These are phyloP conservation scores for Globisporangium viniferum DNA, from an alignment of 352 stramenopile genomes.

Conservation along the genomic window DNA sequence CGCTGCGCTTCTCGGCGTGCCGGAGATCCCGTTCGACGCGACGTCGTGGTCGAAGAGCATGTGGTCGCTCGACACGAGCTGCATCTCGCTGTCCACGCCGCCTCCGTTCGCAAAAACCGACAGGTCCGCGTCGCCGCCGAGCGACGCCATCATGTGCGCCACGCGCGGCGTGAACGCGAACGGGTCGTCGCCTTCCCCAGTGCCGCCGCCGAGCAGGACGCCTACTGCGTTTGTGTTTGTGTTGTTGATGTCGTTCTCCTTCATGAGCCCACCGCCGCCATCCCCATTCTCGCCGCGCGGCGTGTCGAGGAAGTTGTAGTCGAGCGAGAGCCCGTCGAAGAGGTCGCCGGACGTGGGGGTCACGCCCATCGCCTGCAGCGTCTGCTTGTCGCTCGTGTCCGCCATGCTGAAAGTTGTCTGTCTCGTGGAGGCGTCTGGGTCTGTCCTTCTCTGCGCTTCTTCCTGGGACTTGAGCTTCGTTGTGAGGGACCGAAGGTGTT, in stretches of 20 bases:
- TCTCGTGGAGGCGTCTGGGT: background rate
- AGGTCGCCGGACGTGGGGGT: slow-evolving; percentile 23
- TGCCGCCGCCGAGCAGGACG: background rate
- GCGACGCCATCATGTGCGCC: slow-evolving; percentile 13
- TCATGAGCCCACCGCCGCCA: slow-evolving; percentile 3
- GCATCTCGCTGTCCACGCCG: background rate
- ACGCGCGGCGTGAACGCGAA: slow-evolving; percentile 18
- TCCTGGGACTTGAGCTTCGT: background rate
- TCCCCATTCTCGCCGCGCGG: background rate
- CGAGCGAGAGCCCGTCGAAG: slow-evolving; percentile 47
- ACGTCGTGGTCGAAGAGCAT: slow-evolving; percentile 55
- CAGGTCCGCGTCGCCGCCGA: slow-evolving; percentile 2
- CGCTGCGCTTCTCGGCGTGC: slow-evolving; percentile 21
- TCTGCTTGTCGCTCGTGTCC: slow-evolving; percentile 25
- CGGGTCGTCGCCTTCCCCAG: background rate
- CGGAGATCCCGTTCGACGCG: slow-evolving; percentile 17
- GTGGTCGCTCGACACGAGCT: slow-evolving; percentile 26
- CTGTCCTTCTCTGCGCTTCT: background rate
- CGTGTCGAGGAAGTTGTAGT: slow-evolving; percentile 46
- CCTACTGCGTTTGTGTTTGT: slow-evolving; percentile 1
- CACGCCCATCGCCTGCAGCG: background rate
- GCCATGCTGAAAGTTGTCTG: slow-evolving; percentile 22
- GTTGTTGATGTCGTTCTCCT: slow-evolving; percentile 1
- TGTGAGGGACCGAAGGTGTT: background rate
- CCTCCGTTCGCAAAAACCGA: background rate